phyloP scores from a whole-genome alignment of 2,329 filamentous ascomycete genomes.

The Ophiobolus disseminans region DNA sequence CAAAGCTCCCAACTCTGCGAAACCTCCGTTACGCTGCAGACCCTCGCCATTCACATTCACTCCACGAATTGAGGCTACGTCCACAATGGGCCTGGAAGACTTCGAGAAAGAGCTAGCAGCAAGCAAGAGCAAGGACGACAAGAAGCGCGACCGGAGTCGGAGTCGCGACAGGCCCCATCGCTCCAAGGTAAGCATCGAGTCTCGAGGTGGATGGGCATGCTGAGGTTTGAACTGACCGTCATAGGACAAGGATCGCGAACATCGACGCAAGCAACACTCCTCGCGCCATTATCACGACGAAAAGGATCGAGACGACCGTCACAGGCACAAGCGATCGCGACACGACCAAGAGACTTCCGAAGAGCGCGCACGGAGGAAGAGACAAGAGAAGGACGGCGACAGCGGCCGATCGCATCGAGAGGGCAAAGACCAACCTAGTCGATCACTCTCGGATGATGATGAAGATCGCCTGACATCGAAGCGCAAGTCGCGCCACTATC shows the following conservation, averaged over 20 bases:
- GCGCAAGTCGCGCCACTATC: constrained; percentile 43
- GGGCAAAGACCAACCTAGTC: constrained; percentile 35
- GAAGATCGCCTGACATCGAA: constrained; percentile 42
- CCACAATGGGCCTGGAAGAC: constrained; percentile 68
- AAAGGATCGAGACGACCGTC: constrained; percentile 56
- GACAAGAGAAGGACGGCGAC: constrained; percentile 42
- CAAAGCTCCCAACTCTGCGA: constrained; percentile 23
- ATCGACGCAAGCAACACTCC: constrained; percentile 54
- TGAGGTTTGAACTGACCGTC: too few relatives aligned
- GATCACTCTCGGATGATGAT: constrained; percentile 42
- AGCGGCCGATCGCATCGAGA: constrained; percentile 45
- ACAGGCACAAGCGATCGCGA: constrained; percentile 70
- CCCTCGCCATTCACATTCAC: constrained; percentile 8
- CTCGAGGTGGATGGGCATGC: too few relatives aligned
- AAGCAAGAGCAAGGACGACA: constrained; percentile 63
- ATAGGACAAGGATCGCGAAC: constrained; percentile 50
- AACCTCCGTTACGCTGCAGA: constrained; percentile 16
- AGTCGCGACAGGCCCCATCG: constrained; percentile 46
- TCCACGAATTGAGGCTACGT: neutral
- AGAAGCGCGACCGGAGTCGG: constrained; percentile 54
- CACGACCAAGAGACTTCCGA: constrained; percentile 55
- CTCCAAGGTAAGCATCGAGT: constrained; percentile 37
- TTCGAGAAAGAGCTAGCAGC: constrained; percentile 80
- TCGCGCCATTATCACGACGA: constrained; percentile 54
- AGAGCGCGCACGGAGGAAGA: constrained; percentile 55